Conservation (phyloP, 2,329 filamentous ascomycete genomes). For the Penicillium sp. region DNA sequence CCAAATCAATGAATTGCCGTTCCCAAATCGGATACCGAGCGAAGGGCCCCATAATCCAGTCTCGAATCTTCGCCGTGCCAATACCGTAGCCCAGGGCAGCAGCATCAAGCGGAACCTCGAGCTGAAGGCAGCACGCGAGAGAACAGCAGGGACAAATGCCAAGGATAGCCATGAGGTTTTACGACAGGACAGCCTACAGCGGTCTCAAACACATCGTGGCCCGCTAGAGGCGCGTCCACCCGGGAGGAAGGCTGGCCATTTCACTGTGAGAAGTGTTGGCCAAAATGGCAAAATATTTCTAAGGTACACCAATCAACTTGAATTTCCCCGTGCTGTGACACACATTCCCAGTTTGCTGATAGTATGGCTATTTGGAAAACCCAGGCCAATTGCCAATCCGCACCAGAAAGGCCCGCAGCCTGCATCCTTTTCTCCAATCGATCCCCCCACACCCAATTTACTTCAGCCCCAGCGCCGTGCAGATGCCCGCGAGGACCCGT, state of each 20-base stretch:
- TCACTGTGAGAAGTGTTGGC: conserved; percentile 77
- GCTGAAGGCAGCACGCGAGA: conserved; percentile 34
- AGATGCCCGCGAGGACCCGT: conserved; percentile 31
- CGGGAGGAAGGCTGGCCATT: conserved; percentile 67
- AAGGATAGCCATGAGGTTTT: conserved; percentile 56
- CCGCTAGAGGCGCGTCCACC: conserved; percentile 59
- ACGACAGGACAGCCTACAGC: conserved; percentile 38
- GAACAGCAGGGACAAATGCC: conserved; percentile 38
- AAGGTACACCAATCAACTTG: conserved; percentile 55
- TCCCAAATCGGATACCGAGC: conserved; percentile 9
- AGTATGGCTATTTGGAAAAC: not conserved
- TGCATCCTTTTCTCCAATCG: conserved; percentile 44
- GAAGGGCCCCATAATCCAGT: conserved; percentile 20
- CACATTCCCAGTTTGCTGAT: conserved; percentile 19
- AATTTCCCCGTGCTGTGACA: conserved; percentile 14
- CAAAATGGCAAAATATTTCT: conserved; percentile 81
- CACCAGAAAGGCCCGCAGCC: conserved; percentile 33
- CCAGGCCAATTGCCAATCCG: conserved; percentile 39
- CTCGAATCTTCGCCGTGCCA: conserved; percentile 37
- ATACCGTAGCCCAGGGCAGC: conserved; percentile 40
- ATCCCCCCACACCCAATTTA: conserved; percentile 59
- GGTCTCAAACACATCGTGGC: conserved; percentile 51
- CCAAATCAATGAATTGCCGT: conserved; percentile 18
- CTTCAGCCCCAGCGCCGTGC: conserved; percentile 41
- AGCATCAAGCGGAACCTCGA: conserved; percentile 32